Evolutionary conservation across 1,284 basidiomycete species (phyloP).

Genomic region (Pseudozyma hubeiensis): DNA sequence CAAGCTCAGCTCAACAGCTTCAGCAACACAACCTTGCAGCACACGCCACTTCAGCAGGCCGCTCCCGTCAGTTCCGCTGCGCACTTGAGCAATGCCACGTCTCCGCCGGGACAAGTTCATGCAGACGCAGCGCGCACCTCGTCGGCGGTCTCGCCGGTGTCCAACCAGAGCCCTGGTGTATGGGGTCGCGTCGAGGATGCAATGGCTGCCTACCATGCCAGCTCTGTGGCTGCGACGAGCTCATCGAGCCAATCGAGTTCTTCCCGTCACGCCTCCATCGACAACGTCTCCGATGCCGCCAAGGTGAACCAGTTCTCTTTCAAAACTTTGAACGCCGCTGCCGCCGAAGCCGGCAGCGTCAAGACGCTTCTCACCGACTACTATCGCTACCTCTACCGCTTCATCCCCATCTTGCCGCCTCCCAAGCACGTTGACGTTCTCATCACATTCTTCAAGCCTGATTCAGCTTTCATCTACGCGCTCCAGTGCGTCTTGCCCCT

Average conservation of each 20-base stretch:
- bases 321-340: constrained; percentile 28
- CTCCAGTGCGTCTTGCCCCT: constrained; percentile 59
- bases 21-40: not conserved
- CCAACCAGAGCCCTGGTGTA: constrained; percentile 15
- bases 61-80: not conserved
- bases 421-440: constrained; percentile 51
- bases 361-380: constrained; percentile 52
- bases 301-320: constrained; percentile 23
- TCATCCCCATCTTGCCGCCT: constrained; percentile 57
- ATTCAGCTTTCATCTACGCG: constrained; percentile 57
- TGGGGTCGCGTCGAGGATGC: constrained; percentile 19
- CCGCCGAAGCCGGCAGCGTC: constrained; percentile 34
- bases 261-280: constrained; percentile 22
- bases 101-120: not conserved
- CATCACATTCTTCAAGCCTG: constrained; percentile 36
- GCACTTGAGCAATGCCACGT: not conserved
- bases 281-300: constrained; percentile 17
- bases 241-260: constrained; percentile 18
- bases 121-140: constrained; percentile 11
- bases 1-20: constrained; percentile 2
- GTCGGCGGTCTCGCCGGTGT: constrained; percentile 15
- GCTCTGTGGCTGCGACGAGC: constrained; percentile 33
- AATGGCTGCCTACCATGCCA: constrained; percentile 32
- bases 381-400: constrained; percentile 62
- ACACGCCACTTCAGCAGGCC: constrained; percentile 2